Evolutionary conservation across 2,329 filamentous ascomycete species (phyloP), one percentile per base, ranked within the genome.

Genomic region (Colletotrichum theobromicola): DNA sequence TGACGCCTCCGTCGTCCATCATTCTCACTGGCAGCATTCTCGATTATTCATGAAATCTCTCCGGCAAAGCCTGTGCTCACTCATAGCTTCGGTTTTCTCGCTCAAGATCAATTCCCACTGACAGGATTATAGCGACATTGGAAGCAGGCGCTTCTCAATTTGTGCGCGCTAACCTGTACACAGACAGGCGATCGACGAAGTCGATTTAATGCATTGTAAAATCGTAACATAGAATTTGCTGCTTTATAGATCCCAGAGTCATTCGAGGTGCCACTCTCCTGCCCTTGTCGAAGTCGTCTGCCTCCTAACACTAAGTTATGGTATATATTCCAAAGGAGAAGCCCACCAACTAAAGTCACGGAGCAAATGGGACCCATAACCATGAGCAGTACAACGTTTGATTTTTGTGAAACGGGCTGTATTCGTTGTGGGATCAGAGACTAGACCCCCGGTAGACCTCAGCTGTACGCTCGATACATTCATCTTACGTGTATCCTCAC

Each of bases 231-330:
- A 12, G 37, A 42, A 2, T 3, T n/a, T 46, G 2, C 18, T n/a
- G 18, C n/a, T 46, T 46, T 12, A 46, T 46, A 46, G 37, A 18
- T 5, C 37, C 16, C 37, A 46, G 37, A 2, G 5, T 30, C 30
- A 6, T 6, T 7, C 5, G 7, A 46, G 37, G n/a, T n/a, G 9
- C 37, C 18, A 46, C 18, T 46, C 37, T 4, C 18, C 9, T 46
- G 2, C n/a, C 1, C 9, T 18, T 46, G 9, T 6, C 1, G 18
- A n/a, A 2, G 18, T 0, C 37, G 18, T 46, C 37, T n/a, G 12
- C 37, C n/a, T 5, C 15, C 1, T 12, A 46, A 21, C 5, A 46
- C 42, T 7, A 9, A 2, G 18, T 21, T 0, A 2, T 37, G 8
- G 0, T 18, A 37, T 37, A 16, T 37, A 7, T 37, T 16, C 7